A percentile compares a stretch with the other conserved stretches of the same genome.
Conservation (phyloP, 192 early-diverging fungal species). For the Coemansia sp. region DNA sequence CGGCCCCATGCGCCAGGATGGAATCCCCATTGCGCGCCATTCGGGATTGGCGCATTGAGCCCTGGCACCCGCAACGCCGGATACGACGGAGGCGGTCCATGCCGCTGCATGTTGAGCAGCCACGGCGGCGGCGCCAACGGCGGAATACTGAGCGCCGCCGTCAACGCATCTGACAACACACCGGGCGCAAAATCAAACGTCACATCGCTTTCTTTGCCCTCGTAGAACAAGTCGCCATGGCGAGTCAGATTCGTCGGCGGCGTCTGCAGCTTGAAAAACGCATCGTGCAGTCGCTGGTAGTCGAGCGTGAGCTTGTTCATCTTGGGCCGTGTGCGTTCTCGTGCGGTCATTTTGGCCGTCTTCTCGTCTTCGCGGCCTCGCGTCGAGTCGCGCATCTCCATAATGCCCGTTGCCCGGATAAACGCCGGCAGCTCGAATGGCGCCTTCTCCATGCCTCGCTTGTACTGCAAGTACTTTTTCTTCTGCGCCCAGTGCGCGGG, state of each 20-base stretch:
- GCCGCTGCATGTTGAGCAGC: slow-evolving; percentile 98
- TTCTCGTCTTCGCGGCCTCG: slow-evolving; percentile 84
- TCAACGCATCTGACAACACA: slow-evolving; percentile 78
- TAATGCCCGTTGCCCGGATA: slow-evolving; percentile 96
- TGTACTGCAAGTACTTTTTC: slow-evolving; percentile 94
- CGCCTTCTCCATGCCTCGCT: slow-evolving; percentile 93
- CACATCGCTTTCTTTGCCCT: slow-evolving; percentile 95
- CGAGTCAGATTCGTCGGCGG: slow-evolving; percentile 53
- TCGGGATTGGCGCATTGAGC: slow-evolving; percentile 93
- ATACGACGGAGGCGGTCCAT: slow-evolving; percentile 94
- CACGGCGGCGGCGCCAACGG: slow-evolving; percentile 93
- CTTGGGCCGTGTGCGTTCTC: slow-evolving; percentile 87
- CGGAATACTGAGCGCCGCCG: slow-evolving; percentile 84
- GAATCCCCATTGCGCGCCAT: slow-evolving; percentile 98
- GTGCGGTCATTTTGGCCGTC: slow-evolving; percentile 77
- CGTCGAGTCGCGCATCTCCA: slow-evolving; percentile 88
- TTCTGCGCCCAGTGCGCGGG: slow-evolving; percentile 96
- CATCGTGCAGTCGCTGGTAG: slow-evolving; percentile 96
- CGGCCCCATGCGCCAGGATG: slow-evolving; percentile 95
- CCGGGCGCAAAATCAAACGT: slow-evolving; percentile 86
- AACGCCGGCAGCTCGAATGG: slow-evolving; percentile 96
- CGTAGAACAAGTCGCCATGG: slow-evolving; percentile 73
- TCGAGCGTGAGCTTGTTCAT: slow-evolving; percentile 97
- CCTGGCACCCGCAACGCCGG: slow-evolving; percentile 89
- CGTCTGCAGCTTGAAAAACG: slow-evolving; percentile 95